Evolutionary conservation across 345 rosid genomes (phyloP).

Genomic region (Salix caprea): DNA sequence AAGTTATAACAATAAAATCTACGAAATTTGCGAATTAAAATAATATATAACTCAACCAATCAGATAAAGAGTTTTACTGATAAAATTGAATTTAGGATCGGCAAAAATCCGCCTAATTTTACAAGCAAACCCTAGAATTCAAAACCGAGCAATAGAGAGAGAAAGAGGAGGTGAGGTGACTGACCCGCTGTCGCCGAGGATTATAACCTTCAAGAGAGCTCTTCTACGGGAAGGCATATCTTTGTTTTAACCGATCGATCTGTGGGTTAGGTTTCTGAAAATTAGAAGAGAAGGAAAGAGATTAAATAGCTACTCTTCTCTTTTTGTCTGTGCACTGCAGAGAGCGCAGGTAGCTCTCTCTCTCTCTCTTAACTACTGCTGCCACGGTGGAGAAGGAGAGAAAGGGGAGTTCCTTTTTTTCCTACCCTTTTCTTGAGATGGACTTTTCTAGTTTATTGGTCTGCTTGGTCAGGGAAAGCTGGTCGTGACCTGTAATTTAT

Average conservation of each 20-base stretch:
- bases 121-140: not conserved
- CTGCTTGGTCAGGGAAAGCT: slow-evolving; percentile 10
- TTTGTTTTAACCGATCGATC: not conserved
- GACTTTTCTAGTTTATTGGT: not conserved
- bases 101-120: not conserved
- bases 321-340: not conserved
- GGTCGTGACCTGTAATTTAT: slow-evolving; percentile 25
- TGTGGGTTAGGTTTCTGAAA: not conserved
- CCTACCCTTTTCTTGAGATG: not conserved
- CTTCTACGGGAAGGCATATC: slow-evolving; percentile 29
- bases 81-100: not conserved
- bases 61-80: not conserved
- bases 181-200: slow-evolving; percentile 35
- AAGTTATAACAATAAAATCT: not conserved
- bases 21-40: not conserved
- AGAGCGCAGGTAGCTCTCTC: not conserved
- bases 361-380: not conserved
- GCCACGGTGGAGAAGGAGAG: slow-evolving; percentile 3
- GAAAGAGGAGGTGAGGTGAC: not conserved
- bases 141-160: not conserved
- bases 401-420: not conserved
- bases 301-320: not conserved
- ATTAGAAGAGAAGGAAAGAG: not conserved
- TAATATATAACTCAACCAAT: not conserved
- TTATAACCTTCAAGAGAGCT: slow-evolving; percentile 31